These are phyloP conservation scores for Teratosphaeria gauchensis DNA, from an alignment of 2,329 filamentous ascomycete genomes.

Conservation along the genomic window DNA sequence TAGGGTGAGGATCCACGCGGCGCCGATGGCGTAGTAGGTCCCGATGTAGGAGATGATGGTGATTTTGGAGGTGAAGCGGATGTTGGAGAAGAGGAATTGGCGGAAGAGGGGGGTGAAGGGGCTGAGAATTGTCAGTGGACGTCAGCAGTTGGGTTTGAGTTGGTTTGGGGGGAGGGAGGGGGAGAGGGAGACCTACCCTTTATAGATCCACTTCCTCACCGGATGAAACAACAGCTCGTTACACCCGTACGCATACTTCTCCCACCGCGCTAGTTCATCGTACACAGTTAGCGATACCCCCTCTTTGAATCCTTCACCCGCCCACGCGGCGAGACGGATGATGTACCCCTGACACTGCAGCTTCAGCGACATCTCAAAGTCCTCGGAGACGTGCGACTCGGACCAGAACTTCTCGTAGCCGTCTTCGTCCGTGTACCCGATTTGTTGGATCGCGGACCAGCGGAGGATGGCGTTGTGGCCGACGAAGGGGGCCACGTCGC, in stretches of 20 bases:
- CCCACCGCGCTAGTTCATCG: slow-evolving; percentile 62
- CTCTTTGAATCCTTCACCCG: slow-evolving; percentile 61
- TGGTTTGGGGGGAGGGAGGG: neutral
- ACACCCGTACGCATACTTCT: slow-evolving; percentile 64
- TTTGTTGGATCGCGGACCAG: slow-evolving; percentile 55
- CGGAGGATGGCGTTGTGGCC: slow-evolving; percentile 68
- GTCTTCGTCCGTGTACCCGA: slow-evolving; percentile 45
- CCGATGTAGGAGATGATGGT: slow-evolving; percentile 63
- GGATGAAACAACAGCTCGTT: slow-evolving; percentile 64
- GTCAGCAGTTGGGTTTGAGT: neutral
- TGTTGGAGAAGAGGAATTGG: slow-evolving; percentile 50
- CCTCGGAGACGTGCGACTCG: slow-evolving; percentile 65
- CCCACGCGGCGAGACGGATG: slow-evolving; percentile 60
- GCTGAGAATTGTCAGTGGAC: no score
- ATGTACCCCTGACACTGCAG: slow-evolving; percentile 60
- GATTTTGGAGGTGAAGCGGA: slow-evolving; percentile 56
- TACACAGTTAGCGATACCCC: slow-evolving; percentile 65
- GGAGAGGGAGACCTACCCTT: slow-evolving; percentile 4
- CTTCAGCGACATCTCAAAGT: slow-evolving; percentile 66
- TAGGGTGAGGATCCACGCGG: slow-evolving; percentile 56
- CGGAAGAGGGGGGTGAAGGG: slow-evolving; percentile 58
- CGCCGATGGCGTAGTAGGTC: slow-evolving; percentile 63
- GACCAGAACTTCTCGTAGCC: slow-evolving; percentile 63
- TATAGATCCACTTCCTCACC: slow-evolving; percentile 49
- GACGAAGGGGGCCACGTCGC: slow-evolving; percentile 66